Percentiles rank a stretch among this genome's conserved stretches.
These are phyloP conservation scores for Botrytis hyacinthi DNA, from an alignment of 2,329 filamentous ascomycete species.

Conservation along the genomic window DNA sequence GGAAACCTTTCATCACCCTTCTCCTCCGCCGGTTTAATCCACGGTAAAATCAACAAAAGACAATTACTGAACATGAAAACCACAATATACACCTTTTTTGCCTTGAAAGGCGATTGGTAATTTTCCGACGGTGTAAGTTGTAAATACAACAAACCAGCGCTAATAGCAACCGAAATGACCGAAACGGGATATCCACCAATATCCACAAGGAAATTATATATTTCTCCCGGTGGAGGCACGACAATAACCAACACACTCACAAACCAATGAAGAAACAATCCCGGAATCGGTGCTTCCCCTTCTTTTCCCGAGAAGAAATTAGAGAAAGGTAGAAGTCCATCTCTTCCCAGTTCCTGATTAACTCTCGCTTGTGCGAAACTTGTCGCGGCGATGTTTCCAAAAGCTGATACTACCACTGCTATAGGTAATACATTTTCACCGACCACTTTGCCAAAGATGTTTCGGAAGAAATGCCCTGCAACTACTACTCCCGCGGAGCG, in stretches of 20 bases:
- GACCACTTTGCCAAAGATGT: background rate
- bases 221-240: background rate
- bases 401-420: background rate
- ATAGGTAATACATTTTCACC: background rate
- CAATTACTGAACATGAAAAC: background rate
- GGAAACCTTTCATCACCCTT: background rate
- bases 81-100: background rate
- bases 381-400: background rate
- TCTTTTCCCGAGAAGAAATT: background rate
- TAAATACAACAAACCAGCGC: background rate
- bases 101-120: background rate
- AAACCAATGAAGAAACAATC: background rate
- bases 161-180: background rate
- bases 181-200: background rate
- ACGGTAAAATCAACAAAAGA: background rate
- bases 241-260: background rate
- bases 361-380: background rate
- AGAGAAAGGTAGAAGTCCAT: background rate
- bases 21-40: background rate
- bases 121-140: background rate
- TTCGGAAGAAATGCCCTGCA: conserved; percentile 53
- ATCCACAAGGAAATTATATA: background rate
- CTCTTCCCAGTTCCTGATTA: background rate
- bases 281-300: background rate
- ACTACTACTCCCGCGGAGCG: conserved; percentile 52